Base-by-base conservation (phyloP, 176 grass and related monocot genomes). In the Bolboschoenus planiculmis region DNA sequence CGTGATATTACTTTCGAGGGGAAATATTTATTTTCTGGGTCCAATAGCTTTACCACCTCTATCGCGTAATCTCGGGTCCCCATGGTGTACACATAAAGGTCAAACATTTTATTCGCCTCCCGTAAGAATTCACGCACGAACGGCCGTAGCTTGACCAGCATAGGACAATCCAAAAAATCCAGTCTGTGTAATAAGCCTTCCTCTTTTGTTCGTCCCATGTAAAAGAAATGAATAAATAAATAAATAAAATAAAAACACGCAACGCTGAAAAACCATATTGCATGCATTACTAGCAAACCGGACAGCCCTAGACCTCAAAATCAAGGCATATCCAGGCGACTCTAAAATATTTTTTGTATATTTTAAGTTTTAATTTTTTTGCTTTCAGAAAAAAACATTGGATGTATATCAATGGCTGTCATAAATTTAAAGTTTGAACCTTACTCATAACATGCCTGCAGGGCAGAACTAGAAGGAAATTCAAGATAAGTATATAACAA, bases 131-230 rank as follows among this genome's bases (percentile, higher is more conserved):
- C 62, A 36, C 60, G 77, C 37, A 94, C 88, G 75, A 92, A 94
- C 4, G 94, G 92, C 77, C 92, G 88, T 78, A 97, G 88, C 53
- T 97, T 97, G 79, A 90, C 93, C 78, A 97, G 21, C 20, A 50
- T 77, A 27, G 72, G 23, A 29, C 57, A 61, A 11, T 61, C 58
- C 26, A 2, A 20, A 13, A 61, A 30, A 14, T 31, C 23, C 8
- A 61, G 2, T 30, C 3, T 30, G 7, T 61, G 26, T 61, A 61
- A 14, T 10, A 30, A 31, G 26, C 26, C 26, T 61, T 27, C 58
- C 13, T 30, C 58, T 61, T 30, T 61, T 30, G 56, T 61, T 30
- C 10, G 10, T 27, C 26, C 58, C 23, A 61, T 30, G 23, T 8
- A 30, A 61, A 30, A 16, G 0, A 42, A 14, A 30, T 30, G 7